phyloP scores from a whole-genome alignment of 148 eudicot species.

The Chenopodium suecicum region DNA sequence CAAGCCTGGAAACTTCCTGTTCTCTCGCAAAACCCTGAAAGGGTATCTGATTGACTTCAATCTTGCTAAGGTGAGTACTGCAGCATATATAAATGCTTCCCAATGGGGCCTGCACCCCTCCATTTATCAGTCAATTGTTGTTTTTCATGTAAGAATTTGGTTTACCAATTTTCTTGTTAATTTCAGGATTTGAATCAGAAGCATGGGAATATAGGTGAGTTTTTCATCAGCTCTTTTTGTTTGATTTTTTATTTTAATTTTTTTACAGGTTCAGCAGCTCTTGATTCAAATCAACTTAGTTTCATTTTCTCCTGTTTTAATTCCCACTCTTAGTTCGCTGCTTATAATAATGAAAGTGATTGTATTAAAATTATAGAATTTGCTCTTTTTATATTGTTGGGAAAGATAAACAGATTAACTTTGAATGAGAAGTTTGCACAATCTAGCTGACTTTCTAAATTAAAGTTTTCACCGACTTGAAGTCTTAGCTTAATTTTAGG shows the following conservation, averaged over 20 bases:
- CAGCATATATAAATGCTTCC: not conserved
- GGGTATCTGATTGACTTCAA: conserved; percentile 95
- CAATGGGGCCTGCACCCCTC: not conserved
- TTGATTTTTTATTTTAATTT: too few species aligned
- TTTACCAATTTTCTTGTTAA: conserved; percentile 17
- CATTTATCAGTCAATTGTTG: not conserved
- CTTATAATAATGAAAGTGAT: not conserved
- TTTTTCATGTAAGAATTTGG: not conserved
- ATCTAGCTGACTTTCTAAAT: not conserved
- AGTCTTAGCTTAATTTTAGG: not conserved
- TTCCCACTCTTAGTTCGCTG: not conserved
- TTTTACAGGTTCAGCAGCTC: not conserved
- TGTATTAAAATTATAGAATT: not conserved
- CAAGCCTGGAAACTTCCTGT: conserved; percentile 96
- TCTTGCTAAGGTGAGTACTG: conserved; percentile 72
- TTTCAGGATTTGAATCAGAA: conserved; percentile 74
- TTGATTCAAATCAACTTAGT: not conserved
- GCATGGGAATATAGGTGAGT: conserved; percentile 52
- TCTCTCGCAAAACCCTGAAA: conserved; percentile 53
- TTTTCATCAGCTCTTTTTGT: not conserved
- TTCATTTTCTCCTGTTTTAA: not conserved
- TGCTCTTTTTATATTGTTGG: not conserved
- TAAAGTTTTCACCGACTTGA: not conserved
- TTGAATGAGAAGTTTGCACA: not conserved
- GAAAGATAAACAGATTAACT: not conserved